Percentiles rank a stretch among this genome's conserved stretches.
phyloP scores from a whole-genome alignment of 805 yeast species.

The Limtongia smithiae region DNA sequence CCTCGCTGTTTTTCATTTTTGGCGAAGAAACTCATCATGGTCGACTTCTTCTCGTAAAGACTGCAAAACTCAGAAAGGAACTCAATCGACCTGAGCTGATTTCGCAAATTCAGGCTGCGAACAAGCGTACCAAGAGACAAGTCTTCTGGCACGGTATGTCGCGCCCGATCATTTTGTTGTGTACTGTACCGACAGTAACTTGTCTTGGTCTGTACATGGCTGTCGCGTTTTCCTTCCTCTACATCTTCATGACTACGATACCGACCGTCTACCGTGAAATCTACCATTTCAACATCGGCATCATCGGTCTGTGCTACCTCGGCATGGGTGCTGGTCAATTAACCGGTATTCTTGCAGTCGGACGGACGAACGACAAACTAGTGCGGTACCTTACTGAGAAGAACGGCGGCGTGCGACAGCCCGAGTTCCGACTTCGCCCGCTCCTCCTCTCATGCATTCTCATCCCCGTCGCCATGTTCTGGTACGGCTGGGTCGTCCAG shows the following conservation, averaged over 20 bases:
- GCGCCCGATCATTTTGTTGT: slow-evolving; percentile 50
- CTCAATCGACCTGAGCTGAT: slow-evolving; percentile 38
- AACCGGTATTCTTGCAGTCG: slow-evolving; percentile 50
- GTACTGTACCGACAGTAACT: slow-evolving; percentile 52
- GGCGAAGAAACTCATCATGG: slow-evolving; percentile 91
- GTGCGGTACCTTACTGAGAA: slow-evolving; percentile 39
- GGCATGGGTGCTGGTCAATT: slow-evolving; percentile 55
- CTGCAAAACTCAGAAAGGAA: slow-evolving; percentile 50
- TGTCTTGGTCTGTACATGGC: slow-evolving; percentile 56
- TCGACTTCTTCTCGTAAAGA: slow-evolving; percentile 63
- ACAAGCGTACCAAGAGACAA: slow-evolving; percentile 38
- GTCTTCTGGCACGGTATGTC: slow-evolving; percentile 48
- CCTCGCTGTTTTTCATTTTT: slow-evolving; percentile 33
- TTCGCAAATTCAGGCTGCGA: slow-evolving; percentile 43
- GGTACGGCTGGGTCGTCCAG: slow-evolving; percentile 52
- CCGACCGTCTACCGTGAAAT: slow-evolving; percentile 51
- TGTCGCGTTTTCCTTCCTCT: slow-evolving; percentile 52
- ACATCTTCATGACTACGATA: slow-evolving; percentile 56
- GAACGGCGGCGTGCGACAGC: slow-evolving; percentile 34
- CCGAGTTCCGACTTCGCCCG: slow-evolving; percentile 49
- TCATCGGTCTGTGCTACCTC: slow-evolving; percentile 58
- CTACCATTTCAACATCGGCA: slow-evolving; percentile 46
- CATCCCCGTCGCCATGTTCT: slow-evolving; percentile 47
- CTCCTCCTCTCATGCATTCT: slow-evolving; percentile 47
- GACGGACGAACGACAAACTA: slow-evolving; percentile 42